Evolutionary conservation across 78 protist species (phyloP).

Genomic region (Thecamonas trahens): DNA sequence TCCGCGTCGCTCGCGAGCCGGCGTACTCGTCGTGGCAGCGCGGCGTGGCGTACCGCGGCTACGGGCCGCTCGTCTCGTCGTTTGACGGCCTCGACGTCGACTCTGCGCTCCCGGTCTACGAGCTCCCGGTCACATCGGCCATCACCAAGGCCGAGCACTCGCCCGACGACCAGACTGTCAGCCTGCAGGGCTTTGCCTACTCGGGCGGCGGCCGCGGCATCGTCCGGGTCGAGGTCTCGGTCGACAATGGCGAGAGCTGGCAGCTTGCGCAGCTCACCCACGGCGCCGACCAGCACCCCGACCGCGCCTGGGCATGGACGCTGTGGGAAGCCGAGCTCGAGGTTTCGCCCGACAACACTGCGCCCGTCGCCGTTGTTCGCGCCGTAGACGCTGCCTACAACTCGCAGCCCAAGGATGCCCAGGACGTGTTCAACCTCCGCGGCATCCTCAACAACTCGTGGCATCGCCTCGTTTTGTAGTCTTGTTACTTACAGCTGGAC

Average conservation of each 20-base stretch:
- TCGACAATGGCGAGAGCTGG: slow-evolving; percentile 76
- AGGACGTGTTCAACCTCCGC: slow-evolving; percentile 66
- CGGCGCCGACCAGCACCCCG: slow-evolving; percentile 19
- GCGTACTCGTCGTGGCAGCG: slow-evolving; percentile 65
- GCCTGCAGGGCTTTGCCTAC: slow-evolving; percentile 57
- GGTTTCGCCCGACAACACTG: not conserved
- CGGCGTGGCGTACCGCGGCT: no score
- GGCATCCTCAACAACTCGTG: slow-evolving; percentile 71
- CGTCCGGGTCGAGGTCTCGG: slow-evolving; percentile 78
- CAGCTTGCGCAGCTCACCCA: slow-evolving; percentile 25
- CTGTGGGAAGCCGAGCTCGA: slow-evolving; percentile 35
- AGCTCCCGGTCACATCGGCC: slow-evolving; percentile 61
- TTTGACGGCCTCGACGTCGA: slow-evolving; percentile 8
- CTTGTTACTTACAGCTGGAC: no score
- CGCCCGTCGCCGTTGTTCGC: not conserved
- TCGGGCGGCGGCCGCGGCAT: slow-evolving; percentile 82
- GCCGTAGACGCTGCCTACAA: slow-evolving; percentile 57
- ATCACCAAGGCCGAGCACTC: slow-evolving; percentile 13
- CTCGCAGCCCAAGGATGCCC: slow-evolving; percentile 63
- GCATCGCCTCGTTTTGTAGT: slow-evolving; percentile 52
- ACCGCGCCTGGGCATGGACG: slow-evolving; percentile 78
- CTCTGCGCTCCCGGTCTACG: slow-evolving; percentile 49
- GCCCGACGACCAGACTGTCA: slow-evolving; percentile 11
- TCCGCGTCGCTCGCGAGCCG: slow-evolving; percentile 35
- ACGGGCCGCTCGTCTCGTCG: slow-evolving; percentile 48